These are phyloP conservation scores for Melocanna baccifera DNA, from an alignment of 176 grass and related monocot genomes.

Conservation along the genomic window DNA sequence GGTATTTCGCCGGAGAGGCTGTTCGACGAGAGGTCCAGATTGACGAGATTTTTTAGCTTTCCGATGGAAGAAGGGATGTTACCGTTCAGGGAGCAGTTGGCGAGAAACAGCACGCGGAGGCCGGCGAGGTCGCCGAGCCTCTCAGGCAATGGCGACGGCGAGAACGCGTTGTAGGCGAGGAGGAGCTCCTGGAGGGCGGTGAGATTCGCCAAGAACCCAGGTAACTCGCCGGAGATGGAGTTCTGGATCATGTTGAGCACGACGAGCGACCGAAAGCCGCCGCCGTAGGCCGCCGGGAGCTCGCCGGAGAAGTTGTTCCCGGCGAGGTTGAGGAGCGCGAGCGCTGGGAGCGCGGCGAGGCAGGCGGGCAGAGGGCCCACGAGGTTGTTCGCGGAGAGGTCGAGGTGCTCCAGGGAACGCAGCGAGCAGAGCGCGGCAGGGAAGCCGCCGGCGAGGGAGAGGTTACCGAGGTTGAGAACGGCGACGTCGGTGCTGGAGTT, in stretches of 20 bases:
- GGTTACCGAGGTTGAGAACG: conserved; percentile 33
- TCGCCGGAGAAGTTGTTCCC: conserved; percentile 67
- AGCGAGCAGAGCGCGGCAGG: conserved; percentile 50
- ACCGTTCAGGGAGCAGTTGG: conserved; percentile 59
- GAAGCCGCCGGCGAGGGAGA: conserved; percentile 51
- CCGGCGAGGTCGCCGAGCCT: conserved; percentile 42
- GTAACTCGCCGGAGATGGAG: conserved; percentile 51
- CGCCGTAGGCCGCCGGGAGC: conserved; percentile 54
- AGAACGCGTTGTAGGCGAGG: conserved; percentile 73
- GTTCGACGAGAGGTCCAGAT: conserved; percentile 77
- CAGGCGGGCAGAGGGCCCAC: conserved; percentile 50
- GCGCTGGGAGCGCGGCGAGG: conserved; percentile 43
- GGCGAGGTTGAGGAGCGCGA: conserved; percentile 58
- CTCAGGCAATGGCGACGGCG: conserved; percentile 54
- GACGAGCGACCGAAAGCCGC: conserved; percentile 41
- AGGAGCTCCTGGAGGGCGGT: conserved; percentile 45
- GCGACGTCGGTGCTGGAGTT: conserved; percentile 7
- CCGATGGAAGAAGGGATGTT: conserved; percentile 63
- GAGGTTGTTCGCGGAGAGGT: conserved; percentile 57
- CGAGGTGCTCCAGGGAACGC: conserved; percentile 46
- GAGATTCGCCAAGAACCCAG: conserved; percentile 56
- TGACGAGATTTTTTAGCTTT: conserved; percentile 44
- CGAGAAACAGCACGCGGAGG: conserved; percentile 56
- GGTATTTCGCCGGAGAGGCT: conserved; percentile 59
- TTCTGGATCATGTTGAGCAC: conserved; percentile 54